These are phyloP conservation scores for Ceratocystis eucalypticola DNA, from an alignment of 2,329 filamentous ascomycete species.

Conservation along the genomic window DNA sequence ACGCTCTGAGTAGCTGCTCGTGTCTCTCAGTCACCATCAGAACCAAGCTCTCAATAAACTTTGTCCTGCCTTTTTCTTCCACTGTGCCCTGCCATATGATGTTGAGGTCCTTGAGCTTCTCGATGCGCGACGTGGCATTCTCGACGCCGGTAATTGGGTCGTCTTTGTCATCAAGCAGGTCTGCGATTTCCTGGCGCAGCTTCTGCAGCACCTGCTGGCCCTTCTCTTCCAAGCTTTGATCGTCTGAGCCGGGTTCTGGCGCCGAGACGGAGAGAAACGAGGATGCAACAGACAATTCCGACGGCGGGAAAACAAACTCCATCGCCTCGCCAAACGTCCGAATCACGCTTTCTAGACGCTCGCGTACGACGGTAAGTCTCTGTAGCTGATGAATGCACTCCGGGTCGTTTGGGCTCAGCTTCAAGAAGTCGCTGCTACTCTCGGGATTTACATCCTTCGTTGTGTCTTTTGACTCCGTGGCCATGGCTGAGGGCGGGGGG, in stretches of 20 bases:
- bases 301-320: constrained; percentile 85
- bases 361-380: constrained; percentile 67
- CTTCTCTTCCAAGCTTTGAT: constrained; percentile 67
- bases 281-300: constrained; percentile 68
- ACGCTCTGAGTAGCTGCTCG: constrained; percentile 39
- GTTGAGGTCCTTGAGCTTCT: constrained; percentile 61
- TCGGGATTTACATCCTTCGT: too few species aligned
- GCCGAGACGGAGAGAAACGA: constrained; percentile 84
- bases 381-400: constrained; percentile 64
- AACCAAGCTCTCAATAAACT: constrained; percentile 68
- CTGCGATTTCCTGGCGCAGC: constrained; percentile 57
- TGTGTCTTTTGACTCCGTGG: constrained; percentile 19
- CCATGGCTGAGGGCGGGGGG: constrained; percentile 9
- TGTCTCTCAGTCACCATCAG: constrained; percentile 70
- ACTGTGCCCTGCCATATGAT: constrained; percentile 90
- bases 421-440: constrained; percentile 13
- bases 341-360: constrained; percentile 78
- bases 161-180: constrained; percentile 43
- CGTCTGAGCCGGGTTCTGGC: constrained; percentile 52
- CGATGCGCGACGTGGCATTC: constrained; percentile 58
- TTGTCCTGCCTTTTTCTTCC: constrained; percentile 73
- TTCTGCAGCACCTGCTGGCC: constrained; percentile 66
- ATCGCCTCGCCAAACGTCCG: constrained; percentile 88
- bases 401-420: constrained; percentile 34
- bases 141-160: constrained; percentile 56